Conservation (phyloP, 768 basidiomycete species). For the Psilocybe tampanensis region DNA sequence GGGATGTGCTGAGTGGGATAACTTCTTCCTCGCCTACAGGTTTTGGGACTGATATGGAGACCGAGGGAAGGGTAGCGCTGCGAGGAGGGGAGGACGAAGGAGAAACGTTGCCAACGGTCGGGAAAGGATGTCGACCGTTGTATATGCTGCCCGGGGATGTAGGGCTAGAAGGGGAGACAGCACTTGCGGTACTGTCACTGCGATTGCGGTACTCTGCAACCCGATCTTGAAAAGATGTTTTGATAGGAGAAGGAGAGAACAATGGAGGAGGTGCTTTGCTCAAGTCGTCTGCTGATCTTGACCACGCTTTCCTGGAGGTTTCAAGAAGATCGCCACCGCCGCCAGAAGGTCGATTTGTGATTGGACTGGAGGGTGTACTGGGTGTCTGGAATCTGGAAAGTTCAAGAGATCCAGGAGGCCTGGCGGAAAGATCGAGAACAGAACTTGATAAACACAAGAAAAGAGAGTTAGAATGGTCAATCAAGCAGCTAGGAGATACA, state of each 20-base stretch:
- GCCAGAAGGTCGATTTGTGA: slow-evolving; percentile 25
- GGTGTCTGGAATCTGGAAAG: slow-evolving; percentile 37
- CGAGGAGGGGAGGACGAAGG: slow-evolving; percentile 38
- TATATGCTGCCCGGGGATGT: slow-evolving; percentile 30
- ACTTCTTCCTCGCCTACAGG: slow-evolving; percentile 37
- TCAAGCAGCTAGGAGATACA: not conserved
- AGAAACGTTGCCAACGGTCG: slow-evolving; percentile 34
- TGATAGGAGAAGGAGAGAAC: slow-evolving; percentile 42
- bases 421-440: slow-evolving; percentile 61
- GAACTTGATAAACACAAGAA: slow-evolving; percentile 45
- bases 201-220: slow-evolving; percentile 68
- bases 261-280: slow-evolving; percentile 46
- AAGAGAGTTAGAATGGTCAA: not conserved
- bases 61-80: slow-evolving; percentile 34
- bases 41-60: slow-evolving; percentile 53
- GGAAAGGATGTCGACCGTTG: slow-evolving; percentile 44
- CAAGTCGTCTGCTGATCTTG: slow-evolving; percentile 79
- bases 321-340: slow-evolving; percentile 67
- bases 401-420: slow-evolving; percentile 47
- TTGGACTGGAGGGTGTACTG: slow-evolving; percentile 42
- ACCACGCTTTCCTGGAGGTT: slow-evolving; percentile 77
- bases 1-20: slow-evolving; percentile 21
- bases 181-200: slow-evolving; percentile 57
- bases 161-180: slow-evolving; percentile 37
- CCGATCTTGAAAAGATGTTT: slow-evolving; percentile 59